These are phyloP conservation scores for Phaeophleospora eucalypticola DNA, from an alignment of 2,329 filamentous ascomycete genomes.

Conservation along the genomic window DNA sequence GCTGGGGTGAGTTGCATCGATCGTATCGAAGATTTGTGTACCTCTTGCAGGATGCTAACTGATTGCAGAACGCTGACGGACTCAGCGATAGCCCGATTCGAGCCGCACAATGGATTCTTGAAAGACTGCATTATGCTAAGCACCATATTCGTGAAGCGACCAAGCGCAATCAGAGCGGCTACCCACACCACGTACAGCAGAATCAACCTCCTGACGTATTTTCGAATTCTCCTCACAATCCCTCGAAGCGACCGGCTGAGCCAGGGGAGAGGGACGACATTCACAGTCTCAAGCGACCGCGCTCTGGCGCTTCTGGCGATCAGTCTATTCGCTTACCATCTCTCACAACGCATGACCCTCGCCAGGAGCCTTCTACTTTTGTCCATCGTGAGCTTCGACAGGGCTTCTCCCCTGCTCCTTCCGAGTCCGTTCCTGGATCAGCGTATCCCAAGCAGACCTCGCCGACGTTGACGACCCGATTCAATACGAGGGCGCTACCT, in stretches of 20 bases:
- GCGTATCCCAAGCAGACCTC: slow-evolving; percentile 21
- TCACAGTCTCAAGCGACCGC: slow-evolving; percentile 17
- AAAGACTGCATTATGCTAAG: slow-evolving; percentile 18
- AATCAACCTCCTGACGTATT: not conserved
- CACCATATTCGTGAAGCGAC: slow-evolving; percentile 16
- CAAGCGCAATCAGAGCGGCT: slow-evolving; percentile 1
- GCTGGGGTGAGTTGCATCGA: slow-evolving; percentile 7
- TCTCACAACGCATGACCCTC: slow-evolving; percentile 12
- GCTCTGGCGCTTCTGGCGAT: slow-evolving; percentile 18
- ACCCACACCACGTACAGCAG: slow-evolving; percentile 1
- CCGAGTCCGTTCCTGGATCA: slow-evolving; percentile 20
- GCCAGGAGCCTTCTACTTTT: slow-evolving; percentile 17
- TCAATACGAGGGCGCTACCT: slow-evolving; percentile 16
- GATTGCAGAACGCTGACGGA: too few species aligned
- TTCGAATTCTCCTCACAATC: slow-evolving; percentile 13
- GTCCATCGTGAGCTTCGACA: slow-evolving; percentile 4
- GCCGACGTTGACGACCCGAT: slow-evolving; percentile 12
- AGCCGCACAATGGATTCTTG: slow-evolving; percentile 26
- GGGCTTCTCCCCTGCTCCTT: slow-evolving; percentile 19
- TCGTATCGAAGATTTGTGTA: too few species aligned
- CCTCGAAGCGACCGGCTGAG: slow-evolving; percentile 19
- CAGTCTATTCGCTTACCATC: slow-evolving; percentile 4
- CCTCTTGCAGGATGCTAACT: too few species aligned
- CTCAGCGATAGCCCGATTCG: slow-evolving; percentile 13
- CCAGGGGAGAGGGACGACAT: slow-evolving; percentile 18